Conservation (phyloP, 2,329 filamentous ascomycete species). For the Bisporella sp. region DNA sequence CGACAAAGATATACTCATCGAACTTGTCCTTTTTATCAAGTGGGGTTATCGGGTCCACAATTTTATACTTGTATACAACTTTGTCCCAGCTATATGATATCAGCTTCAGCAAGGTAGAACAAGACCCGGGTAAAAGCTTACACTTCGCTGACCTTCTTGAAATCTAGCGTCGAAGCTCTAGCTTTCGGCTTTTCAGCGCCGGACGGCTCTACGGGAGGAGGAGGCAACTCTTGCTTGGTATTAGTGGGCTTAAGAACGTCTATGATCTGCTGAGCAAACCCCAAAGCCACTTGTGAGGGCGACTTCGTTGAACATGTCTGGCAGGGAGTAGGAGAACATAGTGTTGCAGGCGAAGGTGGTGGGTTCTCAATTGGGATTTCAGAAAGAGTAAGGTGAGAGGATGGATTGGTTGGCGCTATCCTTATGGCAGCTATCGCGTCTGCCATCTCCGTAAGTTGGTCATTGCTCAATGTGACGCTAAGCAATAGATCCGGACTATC, state of each 20-base stretch:
- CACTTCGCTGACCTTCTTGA: constrained; percentile 18
- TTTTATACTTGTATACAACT: constrained; percentile 24
- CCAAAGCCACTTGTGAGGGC: neutral
- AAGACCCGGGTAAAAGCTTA: constrained; percentile 30
- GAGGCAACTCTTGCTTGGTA: constrained; percentile 7
- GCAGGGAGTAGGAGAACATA: neutral
- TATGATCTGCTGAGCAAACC: neutral
- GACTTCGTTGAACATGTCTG: neutral
- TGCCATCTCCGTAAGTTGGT: constrained; percentile 2
- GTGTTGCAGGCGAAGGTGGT: neutral
- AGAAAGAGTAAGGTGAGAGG: constrained; percentile 5
- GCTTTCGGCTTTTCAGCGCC: constrained; percentile 6
- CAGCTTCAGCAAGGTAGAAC: constrained; percentile 3
- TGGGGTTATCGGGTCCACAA: constrained; percentile 15
- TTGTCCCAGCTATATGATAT: constrained; percentile 14
- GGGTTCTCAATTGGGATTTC: neutral
- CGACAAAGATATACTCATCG: constrained; percentile 13
- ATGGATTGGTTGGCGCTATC: constrained; percentile 24
- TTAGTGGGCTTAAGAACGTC: neutral
- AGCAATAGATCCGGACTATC: neutral
- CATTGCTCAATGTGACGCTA: neutral
- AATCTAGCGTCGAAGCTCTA: constrained; percentile 13
- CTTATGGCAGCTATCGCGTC: constrained; percentile 12
- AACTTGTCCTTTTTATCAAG: constrained; percentile 7
- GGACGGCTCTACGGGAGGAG: constrained; percentile 9